A percentile compares a stretch with the other conserved stretches of the same genome.
phyloP scores from a whole-genome alignment of 179 eudicot species.

The Silene noctiflora region DNA sequence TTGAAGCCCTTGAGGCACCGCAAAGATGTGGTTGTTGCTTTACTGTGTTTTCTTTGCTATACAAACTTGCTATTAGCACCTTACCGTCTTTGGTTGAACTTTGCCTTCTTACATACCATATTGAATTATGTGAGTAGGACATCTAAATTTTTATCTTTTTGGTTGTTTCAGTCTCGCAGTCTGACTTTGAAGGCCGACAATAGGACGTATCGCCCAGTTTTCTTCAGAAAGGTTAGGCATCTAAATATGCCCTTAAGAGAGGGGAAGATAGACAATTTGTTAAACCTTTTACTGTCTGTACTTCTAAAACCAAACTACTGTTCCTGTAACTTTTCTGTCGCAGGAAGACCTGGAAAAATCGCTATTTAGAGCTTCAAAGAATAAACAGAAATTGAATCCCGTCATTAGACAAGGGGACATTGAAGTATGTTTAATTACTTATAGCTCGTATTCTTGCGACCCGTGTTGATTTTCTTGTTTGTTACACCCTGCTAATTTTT shows the following conservation, averaged over 20 bases:
- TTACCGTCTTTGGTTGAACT: no score
- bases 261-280: background rate
- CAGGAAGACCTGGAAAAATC: slow-evolving; percentile 91
- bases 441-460: background rate
- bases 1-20: no score
- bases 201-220: slow-evolving; percentile 67
- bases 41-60: no score
- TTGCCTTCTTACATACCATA: no score
- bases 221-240: slow-evolving; percentile 76
- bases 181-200: slow-evolving; percentile 56
- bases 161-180: slow-evolving; percentile 59
- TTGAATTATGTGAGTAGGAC: background rate
- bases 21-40: no score
- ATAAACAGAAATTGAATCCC: slow-evolving; percentile 59
- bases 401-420: slow-evolving; percentile 60
- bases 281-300: background rate
- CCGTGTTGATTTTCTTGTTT: slow-evolving; percentile 1
- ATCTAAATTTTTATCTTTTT: background rate
- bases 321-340: slow-evolving; percentile 15
- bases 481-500: background rate
- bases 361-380: slow-evolving; percentile 55
- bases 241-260: background rate
- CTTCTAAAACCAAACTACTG: background rate
- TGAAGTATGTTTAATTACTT: slow-evolving; percentile 44
- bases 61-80: no score